Evolutionary conservation across 371 early-diverging fungal species (phyloP).

Genomic region (Rhizopus arrhizus): DNA sequence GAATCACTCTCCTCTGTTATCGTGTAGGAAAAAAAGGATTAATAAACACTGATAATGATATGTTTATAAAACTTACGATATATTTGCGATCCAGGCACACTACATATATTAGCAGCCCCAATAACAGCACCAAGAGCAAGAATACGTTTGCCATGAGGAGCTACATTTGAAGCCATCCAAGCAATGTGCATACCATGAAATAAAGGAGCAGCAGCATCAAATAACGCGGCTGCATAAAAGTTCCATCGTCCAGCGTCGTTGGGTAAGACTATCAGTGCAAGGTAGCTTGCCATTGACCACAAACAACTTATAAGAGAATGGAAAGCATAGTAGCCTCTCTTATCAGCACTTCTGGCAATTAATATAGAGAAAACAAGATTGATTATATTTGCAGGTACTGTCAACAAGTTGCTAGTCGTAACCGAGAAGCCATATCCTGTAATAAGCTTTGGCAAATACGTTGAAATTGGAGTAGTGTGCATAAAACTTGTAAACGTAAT

Average conservation of each 20-base stretch:
- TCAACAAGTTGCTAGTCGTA: conserved; percentile 55
- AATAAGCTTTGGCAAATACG: conserved; percentile 58
- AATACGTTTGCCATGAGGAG: conserved; percentile 32
- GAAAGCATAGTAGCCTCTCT: conserved; percentile 44
- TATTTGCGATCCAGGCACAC: conserved; percentile 35
- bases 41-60: not conserved
- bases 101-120: conserved; percentile 33
- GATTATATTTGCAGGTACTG: conserved; percentile 51
- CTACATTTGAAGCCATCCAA: conserved; percentile 36
- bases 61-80: conserved; percentile 20
- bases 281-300: conserved; percentile 48
- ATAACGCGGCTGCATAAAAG: conserved; percentile 30
- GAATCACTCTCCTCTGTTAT: conserved; percentile 30
- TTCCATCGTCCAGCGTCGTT: conserved; percentile 40
- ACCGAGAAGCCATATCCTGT: conserved; percentile 53
- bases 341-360: conserved; percentile 48
- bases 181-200: conserved; percentile 55
- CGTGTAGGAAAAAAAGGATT: not conserved
- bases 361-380: conserved; percentile 43
- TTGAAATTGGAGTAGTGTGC: conserved; percentile 43
- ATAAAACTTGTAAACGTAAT: conserved; percentile 47
- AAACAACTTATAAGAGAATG: conserved; percentile 45
- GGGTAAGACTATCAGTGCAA: conserved; percentile 44
- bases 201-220: conserved; percentile 29
- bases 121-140: conserved; percentile 31